Percentiles rank a stretch among this genome's conserved stretches.
These are phyloP conservation scores for Protomyces inundatus DNA, from an alignment of 1,139 yeast genomes.

Conservation along the genomic window DNA sequence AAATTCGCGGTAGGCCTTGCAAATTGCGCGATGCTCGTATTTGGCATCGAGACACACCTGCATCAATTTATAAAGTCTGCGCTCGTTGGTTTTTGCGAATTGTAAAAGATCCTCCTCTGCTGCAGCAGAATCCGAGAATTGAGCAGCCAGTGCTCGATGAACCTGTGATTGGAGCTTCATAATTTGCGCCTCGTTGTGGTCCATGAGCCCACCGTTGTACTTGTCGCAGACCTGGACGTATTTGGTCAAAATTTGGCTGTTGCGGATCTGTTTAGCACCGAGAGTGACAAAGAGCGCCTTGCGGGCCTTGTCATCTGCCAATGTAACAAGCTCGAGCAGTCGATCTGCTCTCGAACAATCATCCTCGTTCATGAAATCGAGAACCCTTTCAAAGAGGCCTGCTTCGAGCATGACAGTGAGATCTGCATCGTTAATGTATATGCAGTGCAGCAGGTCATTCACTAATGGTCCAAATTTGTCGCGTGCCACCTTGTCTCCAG, in stretches of 20 bases:
- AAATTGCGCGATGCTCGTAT: conserved; percentile 56
- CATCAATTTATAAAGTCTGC: conserved; percentile 54
- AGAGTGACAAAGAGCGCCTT: conserved; percentile 64
- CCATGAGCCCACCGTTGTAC: conserved; percentile 37
- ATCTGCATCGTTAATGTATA: conserved; percentile 67
- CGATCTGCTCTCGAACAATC: conserved; percentile 51
- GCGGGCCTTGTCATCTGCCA: conserved; percentile 54
- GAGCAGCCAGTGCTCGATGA: conserved; percentile 59
- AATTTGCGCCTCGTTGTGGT: conserved; percentile 33
- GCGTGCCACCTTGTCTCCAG: conserved; percentile 36
- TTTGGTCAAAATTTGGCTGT: conserved; percentile 36
- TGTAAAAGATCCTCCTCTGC: conserved; percentile 49
- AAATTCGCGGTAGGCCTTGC: conserved; percentile 59
- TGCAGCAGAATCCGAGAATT: conserved; percentile 53
- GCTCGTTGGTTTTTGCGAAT: conserved; percentile 52
- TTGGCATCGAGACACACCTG: conserved; percentile 52
- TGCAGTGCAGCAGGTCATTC: conserved; percentile 56
- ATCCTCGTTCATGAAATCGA: conserved; percentile 50
- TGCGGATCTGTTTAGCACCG: conserved; percentile 41
- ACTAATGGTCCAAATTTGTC: conserved; percentile 53
- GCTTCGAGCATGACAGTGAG: conserved; percentile 67
- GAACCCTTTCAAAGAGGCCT: conserved; percentile 53
- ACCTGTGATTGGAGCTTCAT: conserved; percentile 33
- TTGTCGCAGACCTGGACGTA: conserved; percentile 43
- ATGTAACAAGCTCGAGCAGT: conserved; percentile 47